Base-by-base conservation (phyloP, 2,329 filamentous ascomycete genomes). In the Knufia fluminis region DNA sequence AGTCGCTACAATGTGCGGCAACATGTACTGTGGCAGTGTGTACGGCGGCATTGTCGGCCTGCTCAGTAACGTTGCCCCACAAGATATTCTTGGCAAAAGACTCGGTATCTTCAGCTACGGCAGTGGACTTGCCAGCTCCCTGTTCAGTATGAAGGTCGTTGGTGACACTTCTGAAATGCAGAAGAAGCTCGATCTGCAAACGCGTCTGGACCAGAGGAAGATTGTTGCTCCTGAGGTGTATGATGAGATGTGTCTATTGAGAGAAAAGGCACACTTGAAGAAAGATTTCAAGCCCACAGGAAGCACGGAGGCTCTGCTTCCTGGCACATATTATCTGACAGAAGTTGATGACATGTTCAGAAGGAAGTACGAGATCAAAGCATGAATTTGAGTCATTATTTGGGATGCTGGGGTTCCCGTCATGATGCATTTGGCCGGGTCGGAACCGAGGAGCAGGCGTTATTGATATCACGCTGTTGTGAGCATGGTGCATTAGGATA, bases 281-380 rank as follows among this genome's bases (percentile, higher is more conserved):
- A 91, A 90, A 75, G 72, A 80, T 72, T 92, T 79, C 71, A 79
- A 73, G 56, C 86, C 86, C 54, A 68, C 75, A 61, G 86, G 86
- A 51, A 80, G 80, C 47, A 63, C 75, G 23, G 83, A 85, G 40
- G 85, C 78, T 58, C 77, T 92, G 50, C 64, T 66, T 53, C 69
- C 77, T 52, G 83, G 80, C 52, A 80, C 81, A 19, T 92, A 91
- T 74, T 92, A 90, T 72, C 76, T 92, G 52, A 80, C 79, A 63
- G 81, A 83, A 66, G 78, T 92, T 42, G 86, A 92, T 63, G 85
- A 87, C 60, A 88, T 88, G 85, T 92, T 86, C 82, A 82, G 85
- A 73, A 80, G 86, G 62, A 78, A 78, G 65, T 92, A 92, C 70
- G 71, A 75, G 50, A 66, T 90, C 71, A 86, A 90, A 77, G 82